Percentiles rank a stretch among this genome's conserved stretches.
Evolutionary conservation across 1,284 basidiomycete species (phyloP).

Genomic region (Schizophyllum commune): DNA sequence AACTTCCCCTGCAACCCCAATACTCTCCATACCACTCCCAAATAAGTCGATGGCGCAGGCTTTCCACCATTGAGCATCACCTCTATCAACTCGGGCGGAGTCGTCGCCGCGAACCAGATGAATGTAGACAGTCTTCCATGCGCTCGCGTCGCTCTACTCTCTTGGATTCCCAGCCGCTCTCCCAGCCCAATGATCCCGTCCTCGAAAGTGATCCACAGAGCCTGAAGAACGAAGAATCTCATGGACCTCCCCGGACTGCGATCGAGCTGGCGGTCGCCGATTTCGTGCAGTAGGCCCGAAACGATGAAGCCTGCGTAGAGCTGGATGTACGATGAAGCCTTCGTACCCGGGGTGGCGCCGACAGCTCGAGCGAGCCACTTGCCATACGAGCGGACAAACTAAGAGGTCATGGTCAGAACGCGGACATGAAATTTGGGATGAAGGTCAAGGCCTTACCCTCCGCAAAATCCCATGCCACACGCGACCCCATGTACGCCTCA

Average conservation of each 20-base stretch:
- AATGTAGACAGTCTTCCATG: not conserved
- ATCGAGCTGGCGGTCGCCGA: not conserved
- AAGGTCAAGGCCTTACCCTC: not conserved
- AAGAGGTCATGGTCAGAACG: not conserved
- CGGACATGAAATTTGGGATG: not conserved
- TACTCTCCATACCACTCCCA: not conserved
- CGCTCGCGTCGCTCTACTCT: not conserved
- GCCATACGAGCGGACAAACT: not conserved
- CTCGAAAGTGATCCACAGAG: slow-evolving; percentile 9
- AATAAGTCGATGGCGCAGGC: not conserved
- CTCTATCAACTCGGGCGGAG: not conserved
- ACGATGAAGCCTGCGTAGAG: slow-evolving; percentile 10
- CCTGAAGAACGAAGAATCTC: slow-evolving; percentile 12
- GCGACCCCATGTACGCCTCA: slow-evolving; percentile 1
- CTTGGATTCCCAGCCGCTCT: not conserved
- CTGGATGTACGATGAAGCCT: slow-evolving; percentile 9
- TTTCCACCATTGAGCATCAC: not conserved
- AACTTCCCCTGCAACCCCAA: not conserved
- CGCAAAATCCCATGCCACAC: slow-evolving; percentile 2
- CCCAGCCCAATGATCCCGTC: not conserved
- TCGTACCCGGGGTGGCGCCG: not conserved
- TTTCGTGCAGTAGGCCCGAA: slow-evolving; percentile 9
- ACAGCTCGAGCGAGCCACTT: not conserved
- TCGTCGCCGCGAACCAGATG: not conserved
- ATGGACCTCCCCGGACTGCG: slow-evolving; percentile 3